A percentile compares a stretch with the other conserved stretches of the same genome.
Evolutionary conservation across 2,329 filamentous ascomycete genomes (phyloP).

Genomic region (Trichoderma aggressivum): DNA sequence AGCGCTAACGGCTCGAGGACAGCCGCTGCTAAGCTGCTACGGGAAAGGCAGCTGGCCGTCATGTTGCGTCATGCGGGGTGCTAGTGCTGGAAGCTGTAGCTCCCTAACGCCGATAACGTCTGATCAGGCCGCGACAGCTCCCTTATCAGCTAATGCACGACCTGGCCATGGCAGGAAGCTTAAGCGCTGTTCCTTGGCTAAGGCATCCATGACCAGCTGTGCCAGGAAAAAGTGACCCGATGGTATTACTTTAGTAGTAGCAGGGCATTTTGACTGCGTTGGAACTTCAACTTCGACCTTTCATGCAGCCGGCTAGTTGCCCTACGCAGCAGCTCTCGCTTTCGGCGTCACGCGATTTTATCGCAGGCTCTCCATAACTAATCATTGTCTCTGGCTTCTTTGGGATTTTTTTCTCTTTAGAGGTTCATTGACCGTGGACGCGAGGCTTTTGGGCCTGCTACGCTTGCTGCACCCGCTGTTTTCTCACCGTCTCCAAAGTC

Average conservation of each 20-base stretch:
- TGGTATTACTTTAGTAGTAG: background rate
- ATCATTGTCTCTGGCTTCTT: background rate
- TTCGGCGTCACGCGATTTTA: background rate
- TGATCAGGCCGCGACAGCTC: background rate
- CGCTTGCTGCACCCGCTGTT: background rate
- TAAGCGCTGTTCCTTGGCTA: slow-evolving; percentile 9
- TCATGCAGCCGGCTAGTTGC: background rate
- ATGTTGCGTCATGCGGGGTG: slow-evolving; percentile 19
- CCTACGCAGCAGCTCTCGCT: background rate
- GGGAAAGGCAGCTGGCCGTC: background rate
- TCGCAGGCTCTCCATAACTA: background rate
- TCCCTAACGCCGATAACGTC: slow-evolving; percentile 15
- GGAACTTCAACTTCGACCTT: background rate
- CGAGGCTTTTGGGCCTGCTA: background rate
- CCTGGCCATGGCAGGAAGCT: background rate
- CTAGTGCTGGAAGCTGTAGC: slow-evolving; percentile 3
- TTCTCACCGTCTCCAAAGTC: slow-evolving; percentile 4
- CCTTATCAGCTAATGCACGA: slow-evolving; percentile 19
- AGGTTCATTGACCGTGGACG: background rate
- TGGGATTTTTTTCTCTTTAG: background rate
- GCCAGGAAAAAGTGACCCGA: background rate
- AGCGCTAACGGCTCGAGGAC: background rate
- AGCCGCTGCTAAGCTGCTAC: slow-evolving; percentile 7
- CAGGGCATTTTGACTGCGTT: background rate
- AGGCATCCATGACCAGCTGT: background rate